A percentile compares a stretch with the other conserved stretches of the same genome.
Conservation (phyloP, 139 green algal genomes). For the Tetradesmus obliquus region DNA sequence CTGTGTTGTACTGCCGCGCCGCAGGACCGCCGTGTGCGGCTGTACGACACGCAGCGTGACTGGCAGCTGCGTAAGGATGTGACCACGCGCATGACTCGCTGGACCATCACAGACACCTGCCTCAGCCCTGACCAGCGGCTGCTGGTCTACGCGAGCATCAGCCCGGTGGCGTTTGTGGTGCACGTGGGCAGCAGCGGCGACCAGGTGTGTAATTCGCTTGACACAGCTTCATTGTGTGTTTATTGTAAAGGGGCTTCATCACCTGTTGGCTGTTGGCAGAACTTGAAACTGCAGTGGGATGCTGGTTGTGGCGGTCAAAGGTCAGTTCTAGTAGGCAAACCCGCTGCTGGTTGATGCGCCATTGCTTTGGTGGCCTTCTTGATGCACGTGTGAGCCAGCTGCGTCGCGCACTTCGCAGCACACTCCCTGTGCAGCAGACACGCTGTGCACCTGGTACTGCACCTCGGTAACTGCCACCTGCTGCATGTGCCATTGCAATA, state of each 20-base stretch:
- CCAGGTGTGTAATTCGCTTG: slow-evolving; percentile 53
- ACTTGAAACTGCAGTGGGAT: not conserved
- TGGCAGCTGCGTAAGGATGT: slow-evolving; percentile 87
- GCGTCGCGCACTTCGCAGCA: too few relatives aligned
- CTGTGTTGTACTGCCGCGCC: not conserved
- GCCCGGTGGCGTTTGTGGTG: slow-evolving; percentile 77
- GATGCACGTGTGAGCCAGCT: too few relatives aligned
- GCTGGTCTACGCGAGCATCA: slow-evolving; percentile 88
- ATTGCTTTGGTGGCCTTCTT: too few relatives aligned
- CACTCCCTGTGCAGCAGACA: too few relatives aligned
- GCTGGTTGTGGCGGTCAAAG: not conserved
- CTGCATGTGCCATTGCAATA: too few relatives aligned
- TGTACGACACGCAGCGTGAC: slow-evolving; percentile 78
- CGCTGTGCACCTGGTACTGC: too few relatives aligned
- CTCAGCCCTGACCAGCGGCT: slow-evolving; percentile 81
- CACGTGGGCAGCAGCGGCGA: slow-evolving; percentile 51
- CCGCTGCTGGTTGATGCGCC: too few relatives aligned
- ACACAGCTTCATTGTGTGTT: not conserved
- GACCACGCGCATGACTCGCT: slow-evolving; percentile 69
- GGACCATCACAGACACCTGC: slow-evolving; percentile 87
- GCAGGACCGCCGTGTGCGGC: slow-evolving; percentile 74
- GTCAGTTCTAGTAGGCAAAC: too few relatives aligned
- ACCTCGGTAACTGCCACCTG: too few relatives aligned
- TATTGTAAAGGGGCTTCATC: not conserved
- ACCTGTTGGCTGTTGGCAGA: not conserved